phyloP scores from a whole-genome alignment of 1,284 basidiomycete genomes.

The Pterulicium gracile region DNA sequence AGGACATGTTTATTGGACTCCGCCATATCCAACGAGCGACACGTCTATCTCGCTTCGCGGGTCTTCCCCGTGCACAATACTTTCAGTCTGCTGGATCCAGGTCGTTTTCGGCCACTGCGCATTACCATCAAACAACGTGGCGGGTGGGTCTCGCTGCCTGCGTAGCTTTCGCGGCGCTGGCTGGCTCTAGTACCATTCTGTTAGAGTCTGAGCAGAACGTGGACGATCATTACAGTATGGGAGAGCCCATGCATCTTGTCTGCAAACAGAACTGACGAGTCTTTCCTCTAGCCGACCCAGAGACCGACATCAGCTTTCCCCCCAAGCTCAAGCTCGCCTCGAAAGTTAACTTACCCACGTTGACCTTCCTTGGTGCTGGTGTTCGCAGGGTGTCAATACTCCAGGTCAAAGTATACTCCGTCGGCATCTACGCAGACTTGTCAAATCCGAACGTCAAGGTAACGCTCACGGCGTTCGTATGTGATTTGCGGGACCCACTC shows the following conservation, averaged over 20 bases:
- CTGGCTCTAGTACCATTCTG: not conserved
- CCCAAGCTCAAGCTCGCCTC: constrained; percentile 49
- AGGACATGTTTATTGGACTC: too few species aligned
- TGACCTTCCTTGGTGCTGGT: constrained; percentile 70
- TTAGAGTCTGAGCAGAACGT: not conserved
- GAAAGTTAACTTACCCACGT: constrained; percentile 44
- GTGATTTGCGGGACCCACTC: constrained; percentile 3
- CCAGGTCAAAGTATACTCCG: constrained; percentile 74
- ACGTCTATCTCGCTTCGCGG: too few species aligned
- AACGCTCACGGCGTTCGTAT: constrained; percentile 4
- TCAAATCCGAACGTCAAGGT: constrained; percentile 48
- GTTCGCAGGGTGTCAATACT: constrained; percentile 82
- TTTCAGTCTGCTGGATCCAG: too few species aligned
- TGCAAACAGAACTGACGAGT: too few species aligned
- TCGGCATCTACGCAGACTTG: constrained; percentile 79
- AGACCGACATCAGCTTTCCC: constrained; percentile 64
- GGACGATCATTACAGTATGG: not conserved
- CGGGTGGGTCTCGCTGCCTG: too few species aligned
- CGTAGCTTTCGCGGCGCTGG: not conserved
- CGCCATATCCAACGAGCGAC: too few species aligned
- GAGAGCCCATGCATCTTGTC: not conserved
- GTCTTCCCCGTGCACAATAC: too few species aligned
- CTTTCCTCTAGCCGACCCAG: constrained; percentile 45
- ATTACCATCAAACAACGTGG: too few species aligned
- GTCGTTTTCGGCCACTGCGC: too few species aligned